Evolutionary conservation across 306 rosid genomes (phyloP), one percentile per base, ranked within the genome.

Genomic region (Cucurbita pepo): DNA sequence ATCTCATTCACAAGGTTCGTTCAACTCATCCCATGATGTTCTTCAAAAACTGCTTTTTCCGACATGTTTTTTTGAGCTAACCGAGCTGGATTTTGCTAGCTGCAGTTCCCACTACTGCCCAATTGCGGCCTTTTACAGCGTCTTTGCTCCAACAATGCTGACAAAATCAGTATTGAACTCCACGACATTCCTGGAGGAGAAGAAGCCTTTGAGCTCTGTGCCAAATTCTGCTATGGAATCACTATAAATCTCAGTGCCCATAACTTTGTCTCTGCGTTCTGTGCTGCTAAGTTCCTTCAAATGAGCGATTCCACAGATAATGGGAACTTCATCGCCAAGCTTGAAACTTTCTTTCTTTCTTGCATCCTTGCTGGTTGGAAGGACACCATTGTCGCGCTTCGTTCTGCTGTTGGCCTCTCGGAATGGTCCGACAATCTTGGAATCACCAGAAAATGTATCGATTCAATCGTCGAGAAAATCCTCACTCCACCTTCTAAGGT

Each of bases 361-460:
- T 91, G 99, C 82, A 84, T 94, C 74, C 93, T 94, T 14, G 87
- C 82, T 59, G 99, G 97, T 38, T 94, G 99, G 99, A 94, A 94
- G 67, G 99, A 94, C 82, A 88, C 97, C 53, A 84, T 94, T 64
- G 77, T 75, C 15, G 72, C 97, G 11, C 80, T 94, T 7, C 88
- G 85, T 77, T 77, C 86, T 73, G 88, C 97, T 8, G 80, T 79
- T 15, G 88, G 75, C 77, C 79, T 94, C 63, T 88, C 90, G 0
- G 97, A 91, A 43, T 88, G 92, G 91, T 89, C 92, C 18, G 91
- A 94, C 81, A 89, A 88, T 79, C 86, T 91, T 74, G 99, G 99
- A 51, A 85, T 94, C 76, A 84, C 84, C 83, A 83, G 88, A 78
- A 91, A 88, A 79, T 94, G 97, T 78, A 85, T 89, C 37, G 99